phyloP scores from a whole-genome alignment of 768 basidiomycete genomes.

The Podaxis rugospora region DNA sequence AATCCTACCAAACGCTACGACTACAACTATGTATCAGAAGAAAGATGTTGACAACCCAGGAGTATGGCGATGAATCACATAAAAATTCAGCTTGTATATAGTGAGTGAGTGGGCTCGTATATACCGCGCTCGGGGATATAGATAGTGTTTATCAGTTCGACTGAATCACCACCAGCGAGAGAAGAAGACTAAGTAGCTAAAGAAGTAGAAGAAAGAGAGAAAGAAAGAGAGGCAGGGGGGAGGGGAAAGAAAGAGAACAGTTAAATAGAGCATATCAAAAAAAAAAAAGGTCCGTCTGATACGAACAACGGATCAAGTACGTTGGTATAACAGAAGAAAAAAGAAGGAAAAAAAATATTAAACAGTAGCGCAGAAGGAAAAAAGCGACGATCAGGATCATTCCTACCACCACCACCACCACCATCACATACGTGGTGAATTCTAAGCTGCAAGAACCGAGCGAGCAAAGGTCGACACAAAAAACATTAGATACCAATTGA shows the following conservation, averaged over 20 bases:
- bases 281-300: constrained; percentile 9
- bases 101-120: background rate
- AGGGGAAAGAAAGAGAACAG: background rate
- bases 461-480: background rate
- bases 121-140: background rate
- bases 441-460: background rate
- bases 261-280: background rate
- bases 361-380: background rate
- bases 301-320: constrained; percentile 11
- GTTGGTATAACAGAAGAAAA: background rate
- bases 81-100: background rate
- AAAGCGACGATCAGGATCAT: background rate
- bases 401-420: background rate
- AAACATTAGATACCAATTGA: background rate
- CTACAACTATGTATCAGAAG: too few species aligned
- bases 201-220: background rate
- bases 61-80: background rate
- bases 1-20: too few species aligned
- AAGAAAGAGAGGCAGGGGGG: too few species aligned
- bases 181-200: background rate
- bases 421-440: background rate
- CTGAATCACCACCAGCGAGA: background rate
- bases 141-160: background rate
- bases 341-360: background rate
- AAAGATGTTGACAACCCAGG: too few species aligned